phyloP scores from a whole-genome alignment of 495 filamentous ascomycete species.

The Xylaria curta region DNA sequence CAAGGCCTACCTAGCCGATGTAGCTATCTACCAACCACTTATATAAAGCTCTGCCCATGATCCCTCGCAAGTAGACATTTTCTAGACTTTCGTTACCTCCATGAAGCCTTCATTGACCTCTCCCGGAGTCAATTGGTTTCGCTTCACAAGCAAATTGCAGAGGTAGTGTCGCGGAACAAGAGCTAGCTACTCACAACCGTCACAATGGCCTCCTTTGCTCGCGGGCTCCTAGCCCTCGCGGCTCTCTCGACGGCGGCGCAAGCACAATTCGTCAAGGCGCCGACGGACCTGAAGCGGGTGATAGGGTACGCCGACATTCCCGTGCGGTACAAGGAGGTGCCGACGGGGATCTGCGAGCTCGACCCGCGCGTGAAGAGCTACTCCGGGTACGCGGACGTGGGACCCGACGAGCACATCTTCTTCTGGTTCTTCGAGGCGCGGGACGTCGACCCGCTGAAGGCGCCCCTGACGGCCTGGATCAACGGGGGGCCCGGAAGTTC shows the following conservation, averaged over 20 bases:
- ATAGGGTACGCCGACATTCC: conserved; percentile 59
- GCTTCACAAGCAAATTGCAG: background rate
- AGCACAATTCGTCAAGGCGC: conserved; percentile 66
- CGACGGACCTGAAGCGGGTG: conserved; percentile 58
- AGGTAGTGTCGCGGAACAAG: conserved; percentile 4
- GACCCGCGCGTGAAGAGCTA: conserved; percentile 70
- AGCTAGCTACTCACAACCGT: too few relatives aligned
- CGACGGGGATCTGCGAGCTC: conserved; percentile 68
- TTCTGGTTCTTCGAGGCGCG: conserved; percentile 71
- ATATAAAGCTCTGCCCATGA: background rate
- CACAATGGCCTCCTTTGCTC: conserved; percentile 36
- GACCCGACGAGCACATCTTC: conserved; percentile 67
- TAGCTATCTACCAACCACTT: background rate
- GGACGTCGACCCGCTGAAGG: conserved; percentile 56
- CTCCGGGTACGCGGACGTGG: conserved; percentile 70
- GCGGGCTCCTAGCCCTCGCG: conserved; percentile 35
- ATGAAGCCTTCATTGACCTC: conserved; percentile 9
- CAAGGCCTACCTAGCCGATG: conserved; percentile 9
- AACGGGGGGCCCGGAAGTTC: conserved; percentile 66
- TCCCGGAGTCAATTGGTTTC: background rate
- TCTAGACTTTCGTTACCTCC: background rate
- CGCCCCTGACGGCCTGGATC: conserved; percentile 69
- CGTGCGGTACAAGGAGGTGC: conserved; percentile 68
- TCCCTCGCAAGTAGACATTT: background rate
- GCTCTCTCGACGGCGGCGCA: conserved; percentile 24